Conservation (phyloP, 192 early-diverging fungal species). For the Rhizoclosmatium globosum region DNA sequence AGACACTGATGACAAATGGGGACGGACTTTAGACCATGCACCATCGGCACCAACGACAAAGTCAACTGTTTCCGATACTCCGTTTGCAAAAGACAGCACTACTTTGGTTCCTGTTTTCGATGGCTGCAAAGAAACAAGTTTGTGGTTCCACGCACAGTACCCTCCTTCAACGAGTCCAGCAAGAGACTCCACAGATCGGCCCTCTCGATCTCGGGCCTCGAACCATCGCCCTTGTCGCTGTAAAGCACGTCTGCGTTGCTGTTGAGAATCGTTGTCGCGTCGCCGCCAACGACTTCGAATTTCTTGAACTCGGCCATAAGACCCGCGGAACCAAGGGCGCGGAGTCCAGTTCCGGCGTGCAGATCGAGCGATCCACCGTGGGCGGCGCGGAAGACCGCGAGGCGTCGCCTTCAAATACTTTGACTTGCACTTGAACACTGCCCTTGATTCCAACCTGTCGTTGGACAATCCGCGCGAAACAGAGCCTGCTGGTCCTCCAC, state of each 20-base stretch:
- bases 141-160: conserved; percentile 5
- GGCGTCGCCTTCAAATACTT: conserved; percentile 55
- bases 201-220: conserved; percentile 59
- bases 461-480: conserved; percentile 54
- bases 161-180: conserved; percentile 17
- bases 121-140: background rate
- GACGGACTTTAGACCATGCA: conserved; percentile 60
- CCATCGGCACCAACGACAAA: conserved; percentile 65
- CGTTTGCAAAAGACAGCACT: background rate
- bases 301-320: conserved; percentile 44
- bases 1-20: conserved; percentile 37
- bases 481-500: conserved; percentile 63
- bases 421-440: no score
- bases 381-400: conserved; percentile 34
- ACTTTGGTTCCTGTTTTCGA: background rate
- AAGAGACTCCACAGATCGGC: conserved; percentile 50
- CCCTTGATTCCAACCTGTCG: conserved; percentile 35
- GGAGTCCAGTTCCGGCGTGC: conserved; percentile 53
- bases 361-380: conserved; percentile 62
- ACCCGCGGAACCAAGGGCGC: conserved; percentile 42
- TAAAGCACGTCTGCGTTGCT: background rate
- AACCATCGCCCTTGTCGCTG: background rate
- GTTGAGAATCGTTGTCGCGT: conserved; percentile 1
- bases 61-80: conserved; percentile 29
- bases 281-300: background rate